Evolutionary conservation across 1,284 basidiomycete genomes (phyloP).

Genomic region (Papiliotrema laurentii): DNA sequence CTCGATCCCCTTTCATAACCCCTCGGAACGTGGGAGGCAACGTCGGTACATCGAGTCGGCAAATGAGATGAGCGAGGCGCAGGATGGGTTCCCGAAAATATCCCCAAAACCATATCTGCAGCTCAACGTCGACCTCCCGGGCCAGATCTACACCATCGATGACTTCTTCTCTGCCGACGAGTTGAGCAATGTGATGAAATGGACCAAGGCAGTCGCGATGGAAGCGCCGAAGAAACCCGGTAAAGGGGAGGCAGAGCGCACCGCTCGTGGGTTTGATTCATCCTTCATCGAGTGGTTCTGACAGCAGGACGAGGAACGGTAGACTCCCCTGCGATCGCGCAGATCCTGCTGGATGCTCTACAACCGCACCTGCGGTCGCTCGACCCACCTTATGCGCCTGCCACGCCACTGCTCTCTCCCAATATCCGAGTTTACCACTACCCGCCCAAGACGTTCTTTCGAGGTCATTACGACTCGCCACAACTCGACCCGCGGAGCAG

Average conservation of each 20-base stretch:
- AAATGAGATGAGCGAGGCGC: too few relatives aligned
- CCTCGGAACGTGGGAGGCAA: too few relatives aligned
- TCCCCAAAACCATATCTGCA: not conserved
- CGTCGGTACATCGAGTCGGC: too few relatives aligned
- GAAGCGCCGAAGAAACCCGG: conserved; percentile 63
- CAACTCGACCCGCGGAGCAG: conserved; percentile 12
- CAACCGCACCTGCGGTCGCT: conserved; percentile 56
- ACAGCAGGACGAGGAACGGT: conserved; percentile 60
- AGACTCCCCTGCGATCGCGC: conserved; percentile 60
- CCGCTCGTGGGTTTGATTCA: conserved; percentile 57
- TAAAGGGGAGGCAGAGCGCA: conserved; percentile 70
- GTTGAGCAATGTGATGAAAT: conserved; percentile 53
- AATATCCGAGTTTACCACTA: conserved; percentile 48
- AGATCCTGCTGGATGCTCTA: conserved; percentile 54
- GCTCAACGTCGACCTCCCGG: not conserved
- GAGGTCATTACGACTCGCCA: conserved; percentile 28
- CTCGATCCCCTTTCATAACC: too few relatives aligned
- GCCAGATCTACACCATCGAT: conserved; percentile 61
- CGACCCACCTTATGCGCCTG: conserved; percentile 7
- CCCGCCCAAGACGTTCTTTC: conserved; percentile 31
- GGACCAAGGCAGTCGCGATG: conserved; percentile 61
- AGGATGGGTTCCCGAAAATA: conserved; percentile 2
- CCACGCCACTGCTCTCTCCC: conserved; percentile 28
- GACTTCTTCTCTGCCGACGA: conserved; percentile 27
- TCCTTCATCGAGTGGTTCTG: not conserved